Evolutionary conservation across 306 rosid species (phyloP), one percentile per base, ranked within the genome.

Genomic region (Senna tora): DNA sequence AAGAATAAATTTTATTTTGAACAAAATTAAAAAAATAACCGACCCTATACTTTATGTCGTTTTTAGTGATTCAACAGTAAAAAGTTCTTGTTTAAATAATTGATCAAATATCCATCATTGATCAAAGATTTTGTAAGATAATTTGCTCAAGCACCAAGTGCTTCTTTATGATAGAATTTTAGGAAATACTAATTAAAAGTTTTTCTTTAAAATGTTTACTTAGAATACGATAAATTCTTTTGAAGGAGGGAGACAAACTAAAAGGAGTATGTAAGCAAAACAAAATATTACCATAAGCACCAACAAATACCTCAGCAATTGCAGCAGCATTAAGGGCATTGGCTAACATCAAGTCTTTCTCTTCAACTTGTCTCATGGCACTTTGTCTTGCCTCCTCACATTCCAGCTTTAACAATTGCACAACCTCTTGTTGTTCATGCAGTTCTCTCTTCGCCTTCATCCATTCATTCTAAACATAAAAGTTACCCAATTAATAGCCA

Each of bases 231-330:
- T 21, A 4, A 25, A 25, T 25, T 25, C 30, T 38, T 38, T 8
- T 38, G 7, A 38, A 38, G 9, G 9, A 38, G 9, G 42, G 42
- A 38, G 42, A 38, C 42, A 43, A 43, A 43, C 16, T 43, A 12
- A 10, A 25, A 21, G 5, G 33, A 21, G 21, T 15, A 53, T 21
- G 3, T 53, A 21, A 20, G 4, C 12, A 56, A 30, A 56, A 56
- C 28, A 56, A 28, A 19, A 25, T 25, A 25, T 25, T 25, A 25
- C 1, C 1, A 28, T 4, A 13, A 22, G 0, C 30, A 11, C 38
- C 19, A 57, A 57, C 63, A 57, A 13, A 30, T 58, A 58, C 43
- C 64, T 52, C 57, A 20, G 57, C 64, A 32, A 6, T 5, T 32
- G 12, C 4, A 58, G 19, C 19, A 13, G 38, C 62, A 14, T 1